These are phyloP conservation scores for Saccharomycopsis fermentans DNA, from an alignment of 805 yeast species.

Conservation along the genomic window DNA sequence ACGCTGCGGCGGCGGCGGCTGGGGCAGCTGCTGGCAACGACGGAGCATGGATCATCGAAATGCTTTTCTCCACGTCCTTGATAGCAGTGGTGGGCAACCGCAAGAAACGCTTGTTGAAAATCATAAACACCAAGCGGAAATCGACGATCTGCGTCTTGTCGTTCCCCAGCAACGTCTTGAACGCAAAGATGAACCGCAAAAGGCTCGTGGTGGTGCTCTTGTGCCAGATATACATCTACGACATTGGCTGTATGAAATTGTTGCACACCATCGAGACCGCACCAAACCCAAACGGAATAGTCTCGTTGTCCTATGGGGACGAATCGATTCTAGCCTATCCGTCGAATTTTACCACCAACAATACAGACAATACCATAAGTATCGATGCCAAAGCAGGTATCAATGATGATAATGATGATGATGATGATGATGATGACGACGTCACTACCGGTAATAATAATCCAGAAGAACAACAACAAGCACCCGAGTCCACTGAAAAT, in stretches of 20 bases:
- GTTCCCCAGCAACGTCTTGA: conserved; percentile 66
- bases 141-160: conserved; percentile 76
- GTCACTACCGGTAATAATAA: too few relatives aligned
- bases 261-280: conserved; percentile 57
- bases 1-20: too few relatives aligned
- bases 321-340: conserved; percentile 47
- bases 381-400: not conserved
- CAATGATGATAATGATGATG: not conserved
- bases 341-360: conserved; percentile 26
- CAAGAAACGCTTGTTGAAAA: conserved; percentile 53
- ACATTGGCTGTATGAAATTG: conserved; percentile 80
- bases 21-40: conserved; percentile 29
- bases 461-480: too few relatives aligned
- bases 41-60: conserved; percentile 59
- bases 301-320: conserved; percentile 31
- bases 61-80: conserved; percentile 83
- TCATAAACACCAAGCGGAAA: conserved; percentile 62
- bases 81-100: conserved; percentile 78
- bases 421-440: not conserved
- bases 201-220: conserved; percentile 67
- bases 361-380: not conserved
- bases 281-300: conserved; percentile 31
- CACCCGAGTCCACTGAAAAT: too few relatives aligned
- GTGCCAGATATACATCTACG: conserved; percentile 82
- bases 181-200: conserved; percentile 71